A percentile compares a stretch with the other conserved stretches of the same genome.
Conservation (phyloP, 1,139 yeast genomes). For the Yamadazyma pseudoaaseri region DNA sequence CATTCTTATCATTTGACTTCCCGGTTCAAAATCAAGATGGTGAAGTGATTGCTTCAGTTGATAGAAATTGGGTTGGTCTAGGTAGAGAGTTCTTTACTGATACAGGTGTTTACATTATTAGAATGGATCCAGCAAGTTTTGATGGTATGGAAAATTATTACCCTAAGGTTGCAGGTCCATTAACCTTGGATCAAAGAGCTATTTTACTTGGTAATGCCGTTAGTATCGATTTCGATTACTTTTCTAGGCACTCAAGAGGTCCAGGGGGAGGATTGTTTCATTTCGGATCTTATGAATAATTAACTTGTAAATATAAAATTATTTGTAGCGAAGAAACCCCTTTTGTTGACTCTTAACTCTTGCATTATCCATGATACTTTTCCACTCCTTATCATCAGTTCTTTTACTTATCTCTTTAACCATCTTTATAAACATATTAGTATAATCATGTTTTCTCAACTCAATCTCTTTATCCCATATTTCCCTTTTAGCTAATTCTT, state of each 20-base stretch:
- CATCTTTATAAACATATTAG: slow-evolving; percentile 51
- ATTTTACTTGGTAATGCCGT: slow-evolving; percentile 83
- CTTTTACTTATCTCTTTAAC: slow-evolving; percentile 38
- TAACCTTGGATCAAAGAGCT: slow-evolving; percentile 82
- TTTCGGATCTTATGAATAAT: slow-evolving; percentile 35
- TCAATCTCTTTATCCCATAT: slow-evolving; percentile 41
- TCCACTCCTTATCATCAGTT: slow-evolving; percentile 47
- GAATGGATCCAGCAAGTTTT: slow-evolving; percentile 75
- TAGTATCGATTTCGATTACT: slow-evolving; percentile 92
- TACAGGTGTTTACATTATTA: slow-evolving; percentile 83
- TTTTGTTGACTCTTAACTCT: too few relatives aligned
- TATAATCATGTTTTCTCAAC: slow-evolving; percentile 55
- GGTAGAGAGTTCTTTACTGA: slow-evolving; percentile 93
- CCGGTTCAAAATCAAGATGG: slow-evolving; percentile 65
- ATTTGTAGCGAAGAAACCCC: too few relatives aligned
- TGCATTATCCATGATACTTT: slow-evolving; percentile 31
- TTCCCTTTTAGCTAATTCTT: slow-evolving; percentile 36
- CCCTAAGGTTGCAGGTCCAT: slow-evolving; percentile 41
- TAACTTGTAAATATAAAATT: slow-evolving; percentile 1
- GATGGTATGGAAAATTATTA: slow-evolving; percentile 45
- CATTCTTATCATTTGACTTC: slow-evolving; percentile 82
- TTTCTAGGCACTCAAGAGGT: slow-evolving; percentile 78
- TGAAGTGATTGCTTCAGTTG: slow-evolving; percentile 69
- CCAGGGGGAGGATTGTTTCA: slow-evolving; percentile 41
- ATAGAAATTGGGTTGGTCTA: slow-evolving; percentile 92